phyloP scores from a whole-genome alignment of 345 rosid genomes.

The Gossypium sturtianum region DNA sequence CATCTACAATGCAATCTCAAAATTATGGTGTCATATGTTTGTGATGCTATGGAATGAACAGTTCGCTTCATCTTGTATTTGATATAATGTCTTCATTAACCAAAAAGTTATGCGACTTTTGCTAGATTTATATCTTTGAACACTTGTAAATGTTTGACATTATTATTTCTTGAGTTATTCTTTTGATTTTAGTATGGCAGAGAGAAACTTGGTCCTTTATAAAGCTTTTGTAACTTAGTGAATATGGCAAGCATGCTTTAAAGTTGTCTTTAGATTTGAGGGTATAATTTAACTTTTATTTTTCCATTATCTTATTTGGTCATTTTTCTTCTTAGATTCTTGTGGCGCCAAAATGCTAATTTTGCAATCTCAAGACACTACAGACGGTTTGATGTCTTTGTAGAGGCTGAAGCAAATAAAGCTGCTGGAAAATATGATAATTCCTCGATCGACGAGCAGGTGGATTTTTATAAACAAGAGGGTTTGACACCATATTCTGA shows the following conservation, averaged over 20 bases:
- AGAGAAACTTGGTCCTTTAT: neutral
- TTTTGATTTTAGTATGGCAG: neutral
- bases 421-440: slow-evolving; percentile 81
- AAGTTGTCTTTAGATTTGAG: neutral
- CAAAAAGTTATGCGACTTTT: neutral
- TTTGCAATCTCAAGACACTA: slow-evolving; percentile 87
- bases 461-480: slow-evolving; percentile 69
- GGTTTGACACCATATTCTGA: slow-evolving; percentile 72
- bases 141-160: neutral
- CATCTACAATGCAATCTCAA: neutral
- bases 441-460: slow-evolving; percentile 68
- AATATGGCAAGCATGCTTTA: neutral
- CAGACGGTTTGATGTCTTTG: slow-evolving; percentile 74
- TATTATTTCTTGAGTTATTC: neutral
- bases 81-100: neutral
- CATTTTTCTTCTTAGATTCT: slow-evolving; percentile 43
- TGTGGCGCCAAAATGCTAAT: slow-evolving; percentile 72
- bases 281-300: slow-evolving; percentile 5
- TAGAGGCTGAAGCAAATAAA: slow-evolving; percentile 93
- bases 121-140: neutral
- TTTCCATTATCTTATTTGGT: neutral
- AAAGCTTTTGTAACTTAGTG: neutral
- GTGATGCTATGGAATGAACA: neutral
- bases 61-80: neutral
- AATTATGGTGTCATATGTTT: neutral